Percentiles rank a stretch among this genome's conserved stretches.
Conservation (phyloP, 2,329 filamentous ascomycete genomes). For the Trichothecium roseum region DNA sequence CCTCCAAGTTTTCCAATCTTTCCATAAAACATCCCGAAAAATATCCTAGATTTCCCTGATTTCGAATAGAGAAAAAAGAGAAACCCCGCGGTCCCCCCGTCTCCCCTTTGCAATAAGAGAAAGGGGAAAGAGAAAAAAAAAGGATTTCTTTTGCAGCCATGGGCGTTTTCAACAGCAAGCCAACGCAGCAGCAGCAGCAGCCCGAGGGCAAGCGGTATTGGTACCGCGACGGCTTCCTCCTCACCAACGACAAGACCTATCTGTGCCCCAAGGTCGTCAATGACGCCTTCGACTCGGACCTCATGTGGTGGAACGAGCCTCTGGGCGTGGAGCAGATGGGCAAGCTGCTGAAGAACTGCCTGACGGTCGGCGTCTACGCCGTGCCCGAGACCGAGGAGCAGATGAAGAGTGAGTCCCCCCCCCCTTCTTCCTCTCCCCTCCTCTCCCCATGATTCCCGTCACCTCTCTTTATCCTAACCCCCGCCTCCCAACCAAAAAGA, state of each 20-base stretch:
- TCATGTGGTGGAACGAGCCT: conserved; percentile 50
- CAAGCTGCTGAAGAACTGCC: conserved; percentile 44
- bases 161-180: background rate
- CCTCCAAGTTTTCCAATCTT: too few relatives aligned
- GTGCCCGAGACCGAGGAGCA: conserved; percentile 25
- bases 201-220: conserved; percentile 29
- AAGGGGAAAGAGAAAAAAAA: too few relatives aligned
- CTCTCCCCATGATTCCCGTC: background rate
- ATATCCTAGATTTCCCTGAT: too few relatives aligned
- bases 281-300: conserved; percentile 42
- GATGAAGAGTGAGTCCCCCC: conserved; percentile 22
- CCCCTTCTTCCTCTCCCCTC: conserved; percentile 19
- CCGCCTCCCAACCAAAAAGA: background rate
- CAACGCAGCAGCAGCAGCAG: conserved; percentile 11
- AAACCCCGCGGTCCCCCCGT: too few relatives aligned
- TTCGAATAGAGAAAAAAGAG: too few relatives aligned
- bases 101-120: too few relatives aligned
- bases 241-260: conserved; percentile 49
- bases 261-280: conserved; percentile 45
- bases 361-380: conserved; percentile 50
- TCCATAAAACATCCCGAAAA: too few relatives aligned
- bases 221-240: conserved; percentile 43
- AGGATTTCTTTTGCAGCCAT: too few relatives aligned
- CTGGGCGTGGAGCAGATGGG: conserved; percentile 36
- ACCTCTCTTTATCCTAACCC: background rate